phyloP scores from a whole-genome alignment of 805 yeast species.

The Cyberlindnera misumaiensis region DNA sequence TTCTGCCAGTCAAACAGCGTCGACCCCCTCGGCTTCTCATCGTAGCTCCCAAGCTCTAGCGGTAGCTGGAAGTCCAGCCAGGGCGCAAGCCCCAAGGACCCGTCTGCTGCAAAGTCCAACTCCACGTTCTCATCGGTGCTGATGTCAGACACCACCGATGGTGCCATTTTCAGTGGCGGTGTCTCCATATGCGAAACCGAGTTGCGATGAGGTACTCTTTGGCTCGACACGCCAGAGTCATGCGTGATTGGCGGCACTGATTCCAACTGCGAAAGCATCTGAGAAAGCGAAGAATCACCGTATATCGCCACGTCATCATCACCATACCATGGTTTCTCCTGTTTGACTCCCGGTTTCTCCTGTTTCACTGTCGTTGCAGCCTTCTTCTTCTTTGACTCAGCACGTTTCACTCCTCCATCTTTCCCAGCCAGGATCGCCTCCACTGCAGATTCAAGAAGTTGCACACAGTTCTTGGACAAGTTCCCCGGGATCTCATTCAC shows the following conservation, averaged over 20 bases:
- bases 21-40: conserved; percentile 2
- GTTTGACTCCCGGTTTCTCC: conserved; percentile 8
- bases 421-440: conserved; percentile 54
- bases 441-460: conserved; percentile 51
- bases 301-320: conserved; percentile 14
- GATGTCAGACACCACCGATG: neutral
- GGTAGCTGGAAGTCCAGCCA: conserved; percentile 40
- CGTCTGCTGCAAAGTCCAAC: conserved; percentile 72
- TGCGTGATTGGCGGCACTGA: conserved; percentile 21
- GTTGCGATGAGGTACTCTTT: conserved; percentile 6
- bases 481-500: conserved; percentile 53
- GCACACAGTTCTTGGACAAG: conserved; percentile 49
- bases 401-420: neutral
- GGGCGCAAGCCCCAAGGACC: conserved; percentile 70
- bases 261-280: conserved; percentile 23
- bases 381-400: conserved; percentile 7
- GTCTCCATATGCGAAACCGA: neutral
- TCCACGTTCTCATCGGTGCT: conserved; percentile 20
- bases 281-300: conserved; percentile 15
- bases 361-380: conserved; percentile 7
- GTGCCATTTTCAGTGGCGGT: neutral
- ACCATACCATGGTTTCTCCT: neutral
- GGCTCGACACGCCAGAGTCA: conserved; percentile 1
- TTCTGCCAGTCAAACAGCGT: conserved; percentile 24
- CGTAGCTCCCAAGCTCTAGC: conserved; percentile 4